These are phyloP conservation scores for Diaporthe sp. DNA, from an alignment of 2,329 filamentous ascomycete genomes.

Conservation along the genomic window DNA sequence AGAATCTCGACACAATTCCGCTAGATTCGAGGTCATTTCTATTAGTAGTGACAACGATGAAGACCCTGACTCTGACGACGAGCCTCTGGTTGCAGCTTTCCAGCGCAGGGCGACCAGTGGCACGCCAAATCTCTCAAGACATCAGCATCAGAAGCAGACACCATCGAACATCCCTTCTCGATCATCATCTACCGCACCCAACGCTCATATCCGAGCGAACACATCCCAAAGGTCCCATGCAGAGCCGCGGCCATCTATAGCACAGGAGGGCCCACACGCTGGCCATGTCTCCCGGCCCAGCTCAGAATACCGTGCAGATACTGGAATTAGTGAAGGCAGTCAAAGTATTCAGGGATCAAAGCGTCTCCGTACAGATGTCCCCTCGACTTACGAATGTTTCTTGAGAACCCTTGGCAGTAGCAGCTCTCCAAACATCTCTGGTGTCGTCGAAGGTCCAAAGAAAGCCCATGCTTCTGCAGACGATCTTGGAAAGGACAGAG, in stretches of 20 bases:
- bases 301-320: no score
- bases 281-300: no score
- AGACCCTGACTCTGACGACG: conserved; percentile 15
- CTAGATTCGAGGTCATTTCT: background rate
- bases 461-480: background rate
- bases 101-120: background rate
- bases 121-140: no score
- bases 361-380: no score
- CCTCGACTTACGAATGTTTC: no score
- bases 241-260: background rate
- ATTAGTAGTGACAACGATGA: background rate
- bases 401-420: no score
- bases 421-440: no score
- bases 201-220: background rate
- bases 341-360: no score
- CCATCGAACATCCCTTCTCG: background rate
- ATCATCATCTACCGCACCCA: background rate
- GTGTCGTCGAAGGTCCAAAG: no score
- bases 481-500: background rate
- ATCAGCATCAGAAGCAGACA: background rate
- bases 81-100: background rate
- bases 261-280: no score
- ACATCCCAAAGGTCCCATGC: background rate
- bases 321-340: no score
- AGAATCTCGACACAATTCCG: background rate